Base-by-base conservation (phyloP, 805 yeast species). In the Myxozyma melibiosi region DNA sequence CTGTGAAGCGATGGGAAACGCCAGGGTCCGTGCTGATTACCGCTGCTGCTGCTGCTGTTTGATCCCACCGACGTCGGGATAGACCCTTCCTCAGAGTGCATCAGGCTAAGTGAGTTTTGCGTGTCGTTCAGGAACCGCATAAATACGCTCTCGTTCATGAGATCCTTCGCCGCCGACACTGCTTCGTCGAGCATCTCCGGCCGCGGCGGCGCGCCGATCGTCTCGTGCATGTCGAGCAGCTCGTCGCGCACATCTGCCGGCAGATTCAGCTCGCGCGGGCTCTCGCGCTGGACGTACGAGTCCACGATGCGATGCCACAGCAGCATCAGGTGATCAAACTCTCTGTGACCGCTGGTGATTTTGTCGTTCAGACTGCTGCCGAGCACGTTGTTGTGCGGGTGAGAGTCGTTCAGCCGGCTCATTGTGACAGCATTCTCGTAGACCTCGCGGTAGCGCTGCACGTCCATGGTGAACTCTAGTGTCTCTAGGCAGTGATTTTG, bases 401-500 rank as follows among this genome's bases (percentile, higher is more conserved):
- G 14, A 33, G 14, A 30, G 30, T 16, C 24, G 24, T 7, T n/a
- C 31, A n/a, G 16, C 25, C 46, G 31, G 13, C 28, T 7, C 40
- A 41, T 28, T 11, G 53, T n/a, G 11, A 31, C 40, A 18, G 38
- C 45, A 20, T 30, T 24, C 41, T 31, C 50, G 25, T 55, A 66
- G 33, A 47, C 50, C 7, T 48, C 48, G 16, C 42, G 27, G 53
- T 71, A 71, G 20, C 67, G 53, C 7, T 52, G 52, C 28, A 64
- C 69, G 48, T 70, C 73, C 43, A 65, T 37, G 2, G 65, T 50
- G 52, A 71, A 71, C 51, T 70, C 72, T 28, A 71, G 66, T 2
- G 65, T 60, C 58, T 71, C 74, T 31, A 59, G 57, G 28, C 73
- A 70, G 53, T 68, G 71, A 34, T 67, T 64, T 38, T 66, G 67